Percentiles rank a stretch among this genome's conserved stretches.
phyloP scores from a whole-genome alignment of 2,329 filamentous ascomycete genomes.

The Aspergillus pseudoterreus region DNA sequence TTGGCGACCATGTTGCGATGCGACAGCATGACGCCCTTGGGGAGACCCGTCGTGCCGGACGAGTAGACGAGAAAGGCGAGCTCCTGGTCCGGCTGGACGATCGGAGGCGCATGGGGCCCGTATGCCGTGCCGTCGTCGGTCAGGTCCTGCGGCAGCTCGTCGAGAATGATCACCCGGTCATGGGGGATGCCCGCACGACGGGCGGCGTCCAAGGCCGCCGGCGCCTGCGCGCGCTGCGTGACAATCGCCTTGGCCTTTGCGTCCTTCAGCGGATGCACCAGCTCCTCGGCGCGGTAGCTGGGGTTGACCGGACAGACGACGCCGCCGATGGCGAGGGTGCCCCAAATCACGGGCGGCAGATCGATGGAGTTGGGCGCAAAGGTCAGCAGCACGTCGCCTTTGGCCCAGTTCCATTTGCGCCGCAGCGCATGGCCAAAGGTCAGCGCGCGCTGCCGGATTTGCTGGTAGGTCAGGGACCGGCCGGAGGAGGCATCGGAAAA shows the following conservation, averaged over 20 bases:
- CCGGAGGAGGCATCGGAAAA: conserved; percentile 6
- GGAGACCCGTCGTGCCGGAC: conserved; percentile 25
- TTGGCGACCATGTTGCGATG: conserved; percentile 16
- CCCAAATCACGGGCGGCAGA: conserved; percentile 13
- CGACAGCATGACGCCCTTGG: conserved; percentile 22
- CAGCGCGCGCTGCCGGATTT: conserved; percentile 8
- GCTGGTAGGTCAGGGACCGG: conserved; percentile 7
- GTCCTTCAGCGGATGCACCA: conserved; percentile 13
- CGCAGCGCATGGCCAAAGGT: conserved; percentile 10
- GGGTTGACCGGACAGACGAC: conserved; percentile 26
- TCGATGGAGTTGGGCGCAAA: conserved; percentile 17
- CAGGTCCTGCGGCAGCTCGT: conserved; percentile 3
- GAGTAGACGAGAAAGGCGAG: conserved; percentile 23
- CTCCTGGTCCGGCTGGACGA: conserved; percentile 5
- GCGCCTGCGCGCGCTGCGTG: conserved; percentile 4
- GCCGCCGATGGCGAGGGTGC: conserved; percentile 22
- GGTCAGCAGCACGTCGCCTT: conserved; percentile 16
- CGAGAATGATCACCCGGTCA: conserved; percentile 11
- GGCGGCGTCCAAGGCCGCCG: conserved; percentile 8
- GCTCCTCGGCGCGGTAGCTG: conserved; percentile 19
- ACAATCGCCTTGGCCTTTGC: conserved; percentile 10
- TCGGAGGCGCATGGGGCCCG: conserved; percentile 1
- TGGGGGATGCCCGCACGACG: conserved; percentile 3
- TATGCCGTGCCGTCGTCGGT: background rate
- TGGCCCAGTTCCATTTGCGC: conserved; percentile 15